These are phyloP conservation scores for Sugiyamaella grinbergsii DNA, from an alignment of 1,139 yeast genomes.

Conservation along the genomic window DNA sequence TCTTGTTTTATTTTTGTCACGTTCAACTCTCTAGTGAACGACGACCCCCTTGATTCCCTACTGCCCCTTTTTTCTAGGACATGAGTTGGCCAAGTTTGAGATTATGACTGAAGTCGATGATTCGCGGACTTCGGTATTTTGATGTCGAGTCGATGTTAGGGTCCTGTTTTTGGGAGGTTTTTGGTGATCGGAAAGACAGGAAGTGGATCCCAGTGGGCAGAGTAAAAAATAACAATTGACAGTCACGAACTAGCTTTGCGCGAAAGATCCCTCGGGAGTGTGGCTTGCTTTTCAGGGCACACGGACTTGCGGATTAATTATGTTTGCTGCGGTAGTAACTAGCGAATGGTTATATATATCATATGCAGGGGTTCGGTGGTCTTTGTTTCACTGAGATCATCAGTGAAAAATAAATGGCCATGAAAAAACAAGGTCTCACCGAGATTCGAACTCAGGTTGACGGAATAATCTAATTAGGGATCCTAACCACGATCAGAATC, in stretches of 20 bases:
- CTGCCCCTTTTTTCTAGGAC: too few species aligned
- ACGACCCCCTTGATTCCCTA: too few species aligned
- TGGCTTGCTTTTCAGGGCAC: too few species aligned
- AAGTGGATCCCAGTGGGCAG: neutral
- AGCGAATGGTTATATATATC: too few species aligned
- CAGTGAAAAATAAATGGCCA: neutral
- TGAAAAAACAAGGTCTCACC: conserved; percentile 17
- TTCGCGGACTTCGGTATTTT: neutral
- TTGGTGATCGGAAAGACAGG: neutral
- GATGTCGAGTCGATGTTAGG: conserved; percentile 8
- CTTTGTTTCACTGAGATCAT: too few species aligned
- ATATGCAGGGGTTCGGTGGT: neutral
- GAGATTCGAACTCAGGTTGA: conserved; percentile 21
- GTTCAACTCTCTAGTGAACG: neutral
- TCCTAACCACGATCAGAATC: conserved; percentile 13
- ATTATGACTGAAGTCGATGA: conserved; percentile 5
- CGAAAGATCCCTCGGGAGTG: too few species aligned
- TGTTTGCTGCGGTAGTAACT: too few species aligned
- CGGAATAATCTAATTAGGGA: conserved; percentile 10
- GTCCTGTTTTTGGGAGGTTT: neutral
- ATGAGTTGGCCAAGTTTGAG: too few species aligned
- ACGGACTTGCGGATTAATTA: neutral
- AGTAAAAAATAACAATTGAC: too few species aligned
- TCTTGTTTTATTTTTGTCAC: neutral
- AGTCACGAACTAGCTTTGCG: too few species aligned